Evolutionary conservation across 192 early-diverging fungal genomes (phyloP).

Genomic region (Podila minutissima): DNA sequence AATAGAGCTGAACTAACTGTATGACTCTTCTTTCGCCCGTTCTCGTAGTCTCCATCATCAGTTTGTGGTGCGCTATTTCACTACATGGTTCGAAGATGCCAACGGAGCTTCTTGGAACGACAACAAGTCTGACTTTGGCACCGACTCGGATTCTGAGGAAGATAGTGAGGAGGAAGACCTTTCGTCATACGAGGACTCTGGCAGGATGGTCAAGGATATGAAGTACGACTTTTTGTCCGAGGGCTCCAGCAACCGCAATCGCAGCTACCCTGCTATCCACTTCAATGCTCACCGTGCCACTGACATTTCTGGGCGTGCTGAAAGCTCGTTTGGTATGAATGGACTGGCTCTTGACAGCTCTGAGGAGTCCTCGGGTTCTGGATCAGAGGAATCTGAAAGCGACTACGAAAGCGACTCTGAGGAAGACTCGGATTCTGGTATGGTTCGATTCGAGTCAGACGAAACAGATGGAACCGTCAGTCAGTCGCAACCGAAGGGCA

Average conservation of each 20-base stretch:
- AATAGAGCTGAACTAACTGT: too few species aligned
- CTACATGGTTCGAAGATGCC: constrained; percentile 89
- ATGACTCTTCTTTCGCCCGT: neutral
- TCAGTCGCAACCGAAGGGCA: neutral
- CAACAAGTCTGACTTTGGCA: constrained; percentile 34
- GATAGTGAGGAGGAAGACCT: constrained; percentile 17
- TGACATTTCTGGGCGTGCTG: constrained; percentile 27
- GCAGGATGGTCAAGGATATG: constrained; percentile 28
- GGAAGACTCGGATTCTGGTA: constrained; percentile 24
- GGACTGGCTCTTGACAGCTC: constrained; percentile 47
- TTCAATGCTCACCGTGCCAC: constrained; percentile 35
- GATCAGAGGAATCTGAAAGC: constrained; percentile 31
- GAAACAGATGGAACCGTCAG: constrained; percentile 20
- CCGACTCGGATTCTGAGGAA: constrained; percentile 39
- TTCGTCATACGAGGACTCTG: constrained; percentile 16
- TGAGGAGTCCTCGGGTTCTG: constrained; percentile 27
- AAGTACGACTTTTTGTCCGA: constrained; percentile 61
- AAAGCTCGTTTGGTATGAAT: constrained; percentile 50
- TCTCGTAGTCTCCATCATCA: constrained; percentile 76
- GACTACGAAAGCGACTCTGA: constrained; percentile 31
- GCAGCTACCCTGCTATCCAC: constrained; percentile 35
- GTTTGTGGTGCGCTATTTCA: constrained; percentile 90
- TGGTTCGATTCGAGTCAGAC: constrained; percentile 52
- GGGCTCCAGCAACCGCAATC: constrained; percentile 31
- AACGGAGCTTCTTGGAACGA: constrained; percentile 23